Evolutionary conservation across 768 basidiomycete genomes (phyloP).

Genomic region (Saitozyma sp.): DNA sequence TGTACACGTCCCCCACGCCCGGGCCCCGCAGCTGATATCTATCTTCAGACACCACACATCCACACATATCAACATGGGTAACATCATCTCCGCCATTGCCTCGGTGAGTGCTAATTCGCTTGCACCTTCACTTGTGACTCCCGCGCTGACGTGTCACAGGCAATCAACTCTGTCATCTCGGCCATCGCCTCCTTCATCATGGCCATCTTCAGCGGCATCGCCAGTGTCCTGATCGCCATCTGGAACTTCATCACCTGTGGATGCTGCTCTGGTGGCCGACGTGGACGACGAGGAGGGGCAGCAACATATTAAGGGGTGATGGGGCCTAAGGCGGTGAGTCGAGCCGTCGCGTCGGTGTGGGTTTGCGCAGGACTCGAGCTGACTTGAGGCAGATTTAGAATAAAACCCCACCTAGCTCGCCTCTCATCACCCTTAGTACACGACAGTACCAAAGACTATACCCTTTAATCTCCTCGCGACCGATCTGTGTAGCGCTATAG

Average conservation of each 20-base stretch:
- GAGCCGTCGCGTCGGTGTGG: background rate
- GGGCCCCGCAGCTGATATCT: too few relatives aligned
- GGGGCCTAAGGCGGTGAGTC: conserved; percentile 2
- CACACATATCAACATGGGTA: conserved; percentile 28
- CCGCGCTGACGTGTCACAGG: background rate
- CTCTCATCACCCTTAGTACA: conserved; percentile 21
- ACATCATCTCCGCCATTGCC: conserved; percentile 40
- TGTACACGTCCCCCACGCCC: too few relatives aligned
- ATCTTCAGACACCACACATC: conserved; percentile 4
- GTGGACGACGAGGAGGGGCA: conserved; percentile 36
- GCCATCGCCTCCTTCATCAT: conserved; percentile 38
- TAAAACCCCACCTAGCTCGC: background rate
- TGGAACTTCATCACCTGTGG: conserved; percentile 45
- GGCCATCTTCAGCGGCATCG: conserved; percentile 41
- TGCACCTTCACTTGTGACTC: background rate
- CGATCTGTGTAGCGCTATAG: background rate
- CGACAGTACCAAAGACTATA: too few relatives aligned
- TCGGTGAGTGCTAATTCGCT: conserved; percentile 3
- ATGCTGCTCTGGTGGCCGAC: conserved; percentile 30
- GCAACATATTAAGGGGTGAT: conserved; percentile 41
- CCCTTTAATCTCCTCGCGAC: too few relatives aligned
- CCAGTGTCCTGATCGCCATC: conserved; percentile 36
- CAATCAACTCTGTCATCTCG: conserved; percentile 19
- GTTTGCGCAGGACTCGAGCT: too few relatives aligned
- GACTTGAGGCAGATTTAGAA: background rate